phyloP scores from a whole-genome alignment of 1,139 yeast genomes.

The Candida tropicalis region DNA sequence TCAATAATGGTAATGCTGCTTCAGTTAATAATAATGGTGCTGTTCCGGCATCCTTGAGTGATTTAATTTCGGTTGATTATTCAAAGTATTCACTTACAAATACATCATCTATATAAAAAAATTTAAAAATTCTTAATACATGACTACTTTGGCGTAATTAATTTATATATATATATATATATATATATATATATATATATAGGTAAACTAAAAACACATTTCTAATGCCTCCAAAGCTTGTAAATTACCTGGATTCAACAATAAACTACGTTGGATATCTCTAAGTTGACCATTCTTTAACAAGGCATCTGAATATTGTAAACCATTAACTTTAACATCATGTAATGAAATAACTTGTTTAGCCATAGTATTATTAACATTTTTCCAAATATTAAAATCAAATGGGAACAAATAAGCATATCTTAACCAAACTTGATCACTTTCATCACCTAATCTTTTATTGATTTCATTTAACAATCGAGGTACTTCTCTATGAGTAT shows the following conservation, averaged over 20 bases:
- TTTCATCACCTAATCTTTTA: constrained; percentile 25
- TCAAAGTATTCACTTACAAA: constrained; percentile 39
- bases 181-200: constrained; percentile 4
- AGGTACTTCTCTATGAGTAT: constrained; percentile 59
- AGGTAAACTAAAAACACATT: constrained; percentile 17
- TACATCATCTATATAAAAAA: constrained; percentile 6
- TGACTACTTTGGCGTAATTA: too few relatives aligned
- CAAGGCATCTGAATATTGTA: constrained; percentile 55
- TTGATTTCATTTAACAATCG: constrained; percentile 58
- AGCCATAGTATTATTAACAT: constrained; percentile 52
- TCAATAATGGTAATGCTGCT: constrained; percentile 17
- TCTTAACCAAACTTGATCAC: constrained; percentile 58
- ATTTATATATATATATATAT: background rate
- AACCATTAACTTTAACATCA: constrained; percentile 55
- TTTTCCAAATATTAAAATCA: constrained; percentile 68
- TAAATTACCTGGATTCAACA: constrained; percentile 31
- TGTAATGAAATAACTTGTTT: constrained; percentile 47
- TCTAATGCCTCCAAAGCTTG: constrained; percentile 16
- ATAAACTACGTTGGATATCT: constrained; percentile 59
- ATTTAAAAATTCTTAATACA: too few relatives aligned
- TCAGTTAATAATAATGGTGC: background rate
- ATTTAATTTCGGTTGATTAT: constrained; percentile 49
- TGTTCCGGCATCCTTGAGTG: constrained; percentile 29
- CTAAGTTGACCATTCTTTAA: constrained; percentile 47
- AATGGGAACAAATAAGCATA: constrained; percentile 76